phyloP scores from a whole-genome alignment of 2,329 filamentous ascomycete species.

The Trichoderma oligosporum region DNA sequence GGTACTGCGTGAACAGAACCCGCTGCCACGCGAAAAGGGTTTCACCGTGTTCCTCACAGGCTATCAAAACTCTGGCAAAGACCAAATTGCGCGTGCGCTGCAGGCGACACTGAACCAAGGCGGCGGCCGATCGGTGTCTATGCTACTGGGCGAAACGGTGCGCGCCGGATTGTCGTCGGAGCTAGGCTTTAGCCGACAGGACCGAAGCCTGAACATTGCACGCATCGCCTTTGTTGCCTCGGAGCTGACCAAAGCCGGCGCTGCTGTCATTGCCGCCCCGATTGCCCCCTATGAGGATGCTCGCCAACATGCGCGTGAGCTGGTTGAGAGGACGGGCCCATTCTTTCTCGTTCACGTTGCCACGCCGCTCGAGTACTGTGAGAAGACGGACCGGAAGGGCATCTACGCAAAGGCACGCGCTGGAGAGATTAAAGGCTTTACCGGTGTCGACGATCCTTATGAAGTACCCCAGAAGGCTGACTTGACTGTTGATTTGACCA shows the following conservation, averaged over 20 bases:
- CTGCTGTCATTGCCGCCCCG: constrained; percentile 92
- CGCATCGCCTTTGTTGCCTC: constrained; percentile 95
- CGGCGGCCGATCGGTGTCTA: constrained; percentile 87
- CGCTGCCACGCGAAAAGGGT: constrained; percentile 82
- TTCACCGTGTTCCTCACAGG: constrained; percentile 98
- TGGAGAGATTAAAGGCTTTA: constrained; percentile 97
- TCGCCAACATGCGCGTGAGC: constrained; percentile 72
- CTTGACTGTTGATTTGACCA: constrained; percentile 78
- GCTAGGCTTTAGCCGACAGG: constrained; percentile 88
- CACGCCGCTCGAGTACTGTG: constrained; percentile 85
- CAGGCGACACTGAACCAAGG: constrained; percentile 98
- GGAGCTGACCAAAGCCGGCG: constrained; percentile 87
- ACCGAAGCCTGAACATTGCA: constrained; percentile 90
- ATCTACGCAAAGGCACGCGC: constrained; percentile 79
- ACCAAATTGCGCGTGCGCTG: constrained; percentile 89
- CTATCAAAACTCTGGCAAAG: constrained; percentile 95
- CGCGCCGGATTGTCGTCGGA: constrained; percentile 89
- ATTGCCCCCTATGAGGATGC: constrained; percentile 88
- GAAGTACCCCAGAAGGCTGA: constrained; percentile 79
- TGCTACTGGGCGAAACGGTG: constrained; percentile 93
- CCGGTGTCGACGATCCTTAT: constrained; percentile 95
- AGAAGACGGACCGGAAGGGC: constrained; percentile 91
- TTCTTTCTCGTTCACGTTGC: constrained; percentile 97
- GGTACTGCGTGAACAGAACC: constrained; percentile 94
- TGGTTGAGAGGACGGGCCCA: constrained; percentile 80